Conservation (phyloP, 345 rosid species). For the Aethionema arabicum region DNA sequence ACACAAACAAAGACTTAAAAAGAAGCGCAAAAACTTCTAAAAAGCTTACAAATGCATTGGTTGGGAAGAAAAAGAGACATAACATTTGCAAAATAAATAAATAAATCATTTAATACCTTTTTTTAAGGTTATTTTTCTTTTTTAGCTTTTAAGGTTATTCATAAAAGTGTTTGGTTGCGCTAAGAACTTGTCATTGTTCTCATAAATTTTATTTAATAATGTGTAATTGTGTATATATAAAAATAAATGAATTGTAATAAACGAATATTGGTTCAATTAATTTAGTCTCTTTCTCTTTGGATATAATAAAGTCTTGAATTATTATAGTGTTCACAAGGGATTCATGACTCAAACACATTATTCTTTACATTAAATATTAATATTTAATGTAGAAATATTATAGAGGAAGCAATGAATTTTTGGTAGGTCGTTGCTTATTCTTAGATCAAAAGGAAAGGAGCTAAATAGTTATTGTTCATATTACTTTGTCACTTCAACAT, state of each 20-base stretch:
- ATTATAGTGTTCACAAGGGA: not conserved
- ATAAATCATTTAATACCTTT: too few relatives aligned
- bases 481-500: not conserved
- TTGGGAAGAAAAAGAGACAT: constrained; percentile 16
- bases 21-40: constrained; percentile 28
- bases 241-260: not conserved
- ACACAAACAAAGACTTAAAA: constrained; percentile 5
- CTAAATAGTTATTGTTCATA: constrained; percentile 5
- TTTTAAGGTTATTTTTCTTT: too few relatives aligned
- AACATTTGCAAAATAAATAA: constrained; percentile 8
- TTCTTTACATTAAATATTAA: constrained; percentile 10
- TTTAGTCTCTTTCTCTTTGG: not conserved
- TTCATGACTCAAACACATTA: constrained; percentile 12
- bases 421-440: constrained; percentile 18
- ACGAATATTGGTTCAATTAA: not conserved
- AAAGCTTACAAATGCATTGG: constrained; percentile 32
- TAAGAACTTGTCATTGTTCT: constrained; percentile 11
- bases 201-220: constrained; percentile 1
- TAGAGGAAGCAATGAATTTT: constrained; percentile 15
- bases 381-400: too few relatives aligned
- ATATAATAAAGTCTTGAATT: too few relatives aligned
- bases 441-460: constrained; percentile 28
- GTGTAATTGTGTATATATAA: not conserved
- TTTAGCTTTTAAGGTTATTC: constrained; percentile 6
- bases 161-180: constrained; percentile 17